phyloP scores from a whole-genome alignment of 2,329 filamentous ascomycete genomes.

The Calonectria naviculata region DNA sequence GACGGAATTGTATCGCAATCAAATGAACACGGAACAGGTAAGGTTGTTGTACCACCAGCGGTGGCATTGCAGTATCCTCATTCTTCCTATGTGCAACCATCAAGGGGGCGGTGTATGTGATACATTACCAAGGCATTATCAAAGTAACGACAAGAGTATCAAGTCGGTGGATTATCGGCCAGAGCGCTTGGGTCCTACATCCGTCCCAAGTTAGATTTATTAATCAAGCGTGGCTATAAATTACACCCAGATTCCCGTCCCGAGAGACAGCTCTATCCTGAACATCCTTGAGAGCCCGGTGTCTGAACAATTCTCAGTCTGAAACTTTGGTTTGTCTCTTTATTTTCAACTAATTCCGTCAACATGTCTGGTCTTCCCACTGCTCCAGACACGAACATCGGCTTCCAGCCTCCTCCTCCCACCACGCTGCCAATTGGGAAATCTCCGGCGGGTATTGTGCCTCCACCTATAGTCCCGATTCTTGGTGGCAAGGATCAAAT shows the following conservation, averaged over 20 bases:
- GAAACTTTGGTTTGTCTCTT: not conserved
- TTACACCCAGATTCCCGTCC: not conserved
- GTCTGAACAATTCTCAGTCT: not conserved
- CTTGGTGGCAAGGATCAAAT: constrained; percentile 11
- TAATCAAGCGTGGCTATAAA: constrained; percentile 6
- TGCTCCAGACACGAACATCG: constrained; percentile 32
- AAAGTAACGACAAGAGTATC: not conserved
- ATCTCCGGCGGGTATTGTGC: not conserved
- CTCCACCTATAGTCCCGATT: constrained; percentile 7
- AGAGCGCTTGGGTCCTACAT: not conserved
- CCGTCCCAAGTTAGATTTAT: not conserved
- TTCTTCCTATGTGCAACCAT: not conserved
- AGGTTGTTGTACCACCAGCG: not conserved
- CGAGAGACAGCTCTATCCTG: not conserved
- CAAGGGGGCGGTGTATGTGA: not conserved
- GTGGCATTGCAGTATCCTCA: not conserved
- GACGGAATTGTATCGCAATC: too few relatives aligned
- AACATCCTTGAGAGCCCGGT: not conserved
- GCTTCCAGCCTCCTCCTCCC: constrained; percentile 37
- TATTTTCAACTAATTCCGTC: not conserved
- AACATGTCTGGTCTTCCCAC: constrained; percentile 38
- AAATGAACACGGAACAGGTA: too few relatives aligned
- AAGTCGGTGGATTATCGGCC: not conserved
- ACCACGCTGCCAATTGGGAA: not conserved
- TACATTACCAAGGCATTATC: not conserved